Base-by-base conservation (phyloP, 768 basidiomycete genomes). In the Melanogaster broomeanus region DNA sequence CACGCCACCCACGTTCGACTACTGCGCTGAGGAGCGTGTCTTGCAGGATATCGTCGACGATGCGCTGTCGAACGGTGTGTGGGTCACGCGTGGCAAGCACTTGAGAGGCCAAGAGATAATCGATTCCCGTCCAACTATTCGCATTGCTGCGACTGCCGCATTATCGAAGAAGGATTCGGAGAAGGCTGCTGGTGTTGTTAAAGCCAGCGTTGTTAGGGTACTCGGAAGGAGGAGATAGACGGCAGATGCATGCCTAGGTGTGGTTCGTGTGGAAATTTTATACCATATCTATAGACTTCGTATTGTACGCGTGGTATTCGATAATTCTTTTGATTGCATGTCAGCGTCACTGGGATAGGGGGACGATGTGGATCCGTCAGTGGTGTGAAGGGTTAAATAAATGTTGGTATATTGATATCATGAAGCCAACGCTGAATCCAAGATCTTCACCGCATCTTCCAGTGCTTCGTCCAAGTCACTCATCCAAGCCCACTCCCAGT, bases 21-120 rank as follows among this genome's bases (percentile, higher is more conserved):
- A 80, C 40, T 81, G 79, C 19, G 66, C 67, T 13, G 95, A 98
- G 67, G 95, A 98, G 63, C 73, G 76, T 35, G 50, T 93, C 22
- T 65, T 99, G 58, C 95, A 98, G 71, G 93, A 96, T 46, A 83
- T 98, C 12, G 93, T 98, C 13, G 96, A 98, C 53, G 91, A 97
- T 62, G 79, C 81, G 1, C 73, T 93, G 37, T 73, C 74, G 6
- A 89, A 90, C 57, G 93, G 92, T 10, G 87, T 99, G 40, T 75
- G 98, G 60, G 72, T 97, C 52, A 95, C 93, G 3, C 80, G 90
- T 21, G 87, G 93, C 37, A 90, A 90, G 74, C 72, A 92, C 50
- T 67, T 97, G 58, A 80, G 81, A 44, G 84, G 87, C 6, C 94
- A 97, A 71, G 96, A 99, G 76, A 73, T 82, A 56, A 74, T 81